Base-by-base conservation (phyloP, 331 rosid species). In the Pyrus hybrid region DNA sequence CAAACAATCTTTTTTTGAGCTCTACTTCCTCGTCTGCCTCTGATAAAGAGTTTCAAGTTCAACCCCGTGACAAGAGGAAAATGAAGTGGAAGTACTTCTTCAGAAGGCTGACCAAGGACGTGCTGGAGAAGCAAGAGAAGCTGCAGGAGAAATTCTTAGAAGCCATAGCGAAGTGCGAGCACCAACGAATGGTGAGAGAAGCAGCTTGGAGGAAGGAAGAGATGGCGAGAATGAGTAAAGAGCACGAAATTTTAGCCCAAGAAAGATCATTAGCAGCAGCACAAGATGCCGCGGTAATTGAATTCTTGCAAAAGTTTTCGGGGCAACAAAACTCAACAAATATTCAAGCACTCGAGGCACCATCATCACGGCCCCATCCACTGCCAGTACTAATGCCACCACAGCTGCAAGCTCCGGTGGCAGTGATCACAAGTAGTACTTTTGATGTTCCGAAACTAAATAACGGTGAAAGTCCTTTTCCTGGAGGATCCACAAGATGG, bases 41-140 rank as follows among this genome's bases (percentile, higher is more conserved):
- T 0, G 98, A 95, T 0, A 88, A 92, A 65, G 97, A 89, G 76
- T 45, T 91, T 68, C 88, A 84, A 56, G 86, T 93, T 71, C 88
- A 84, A 45, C 87, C 78, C 21, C 62, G 86, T 41, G 76, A 81
- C 28, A 74, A 82, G 77, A 84, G 82, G 71, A 91, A 91, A 80
- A 85, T 91, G 53, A 95, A 88, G 74, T 88, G 95, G 98, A 92
- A 83, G 82, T 91, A 86, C 69, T 95, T 90, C 74, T 92, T 95
- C 76, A 69, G 81, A 62, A 82, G 80, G 73, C 51, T 95, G 14
- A 87, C 91, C 2, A 87, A 83, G 77, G 87, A 88, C 32, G 97
- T 95, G 35, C 53, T 95, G n/a, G 77, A 84, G 10, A 92, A 88
- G 83, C 99, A 95, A 74, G 99, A 91, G 84, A 91, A 85, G 41